Evolutionary conservation across 768 basidiomycete species (phyloP).

Genomic region (Sporobolomyces pararoseus): DNA sequence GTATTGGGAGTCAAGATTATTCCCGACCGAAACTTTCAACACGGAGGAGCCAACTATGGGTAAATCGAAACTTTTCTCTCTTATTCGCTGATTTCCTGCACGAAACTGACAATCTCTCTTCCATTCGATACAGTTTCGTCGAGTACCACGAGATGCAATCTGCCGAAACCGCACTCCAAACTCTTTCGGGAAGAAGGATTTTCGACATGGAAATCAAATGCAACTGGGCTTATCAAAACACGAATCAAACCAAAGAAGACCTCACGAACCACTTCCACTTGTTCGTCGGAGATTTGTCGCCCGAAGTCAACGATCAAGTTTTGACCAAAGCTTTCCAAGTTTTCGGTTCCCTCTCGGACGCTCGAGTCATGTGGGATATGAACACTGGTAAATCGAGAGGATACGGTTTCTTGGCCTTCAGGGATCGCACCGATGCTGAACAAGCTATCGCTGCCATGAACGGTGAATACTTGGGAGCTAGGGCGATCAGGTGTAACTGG

Average conservation of each 20-base stretch:
- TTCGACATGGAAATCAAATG: slow-evolving; percentile 99
- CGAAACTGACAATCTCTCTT: not conserved
- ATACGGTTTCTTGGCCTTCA: slow-evolving; percentile 96
- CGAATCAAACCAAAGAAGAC: slow-evolving; percentile 91
- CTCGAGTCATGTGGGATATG: slow-evolving; percentile 99
- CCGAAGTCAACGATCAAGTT: slow-evolving; percentile 97
- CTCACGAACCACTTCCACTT: slow-evolving; percentile 96
- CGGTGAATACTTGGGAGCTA: slow-evolving; percentile 96
- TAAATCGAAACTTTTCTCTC: slow-evolving; percentile 53
- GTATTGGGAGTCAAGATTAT: slow-evolving; percentile 99
- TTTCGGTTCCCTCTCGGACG: slow-evolving; percentile 93
- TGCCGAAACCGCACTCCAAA: slow-evolving; percentile 97
- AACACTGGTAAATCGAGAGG: slow-evolving; percentile 97
- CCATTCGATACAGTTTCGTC: slow-evolving; percentile 54
- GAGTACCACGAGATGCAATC: slow-evolving; percentile 99
- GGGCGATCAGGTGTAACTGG: slow-evolving; percentile 99
- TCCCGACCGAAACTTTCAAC: slow-evolving; percentile 97
- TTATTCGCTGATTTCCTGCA: not conserved
- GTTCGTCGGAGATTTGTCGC: slow-evolving; percentile 98
- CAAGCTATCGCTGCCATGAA: slow-evolving; percentile 99
- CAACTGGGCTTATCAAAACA: slow-evolving; percentile 99
- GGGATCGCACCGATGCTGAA: slow-evolving; percentile 98
- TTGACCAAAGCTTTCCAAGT: slow-evolving; percentile 94
- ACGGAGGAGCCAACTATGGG: slow-evolving; percentile 98
- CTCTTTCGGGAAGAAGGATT: slow-evolving; percentile 97